These are phyloP conservation scores for Sporothrix inflata DNA, from an alignment of 2,329 filamentous ascomycete species.

Conservation along the genomic window DNA sequence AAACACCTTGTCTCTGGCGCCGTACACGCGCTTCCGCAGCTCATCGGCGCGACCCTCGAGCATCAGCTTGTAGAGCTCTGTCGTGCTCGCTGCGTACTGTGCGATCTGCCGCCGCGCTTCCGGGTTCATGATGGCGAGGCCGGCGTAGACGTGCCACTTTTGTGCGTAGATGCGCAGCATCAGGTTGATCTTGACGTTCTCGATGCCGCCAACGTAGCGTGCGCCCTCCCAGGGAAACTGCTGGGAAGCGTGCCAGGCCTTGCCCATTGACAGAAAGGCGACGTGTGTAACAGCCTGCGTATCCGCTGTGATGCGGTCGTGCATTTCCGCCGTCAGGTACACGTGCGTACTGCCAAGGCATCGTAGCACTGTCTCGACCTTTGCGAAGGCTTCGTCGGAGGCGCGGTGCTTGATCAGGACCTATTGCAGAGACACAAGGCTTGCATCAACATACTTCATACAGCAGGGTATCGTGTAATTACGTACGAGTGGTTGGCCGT, in stretches of 20 bases:
- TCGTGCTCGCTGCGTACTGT: constrained; percentile 91
- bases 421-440: constrained; percentile 41
- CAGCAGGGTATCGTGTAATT: neutral
- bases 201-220: constrained; percentile 95
- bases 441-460: neutral
- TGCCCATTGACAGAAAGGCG: constrained; percentile 96
- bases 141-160: constrained; percentile 99
- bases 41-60: constrained; percentile 79
- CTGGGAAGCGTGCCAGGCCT: constrained; percentile 91
- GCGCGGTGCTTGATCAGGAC: constrained; percentile 91
- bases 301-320: constrained; percentile 97
- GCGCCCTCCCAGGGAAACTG: constrained; percentile 97
- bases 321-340: constrained; percentile 80
- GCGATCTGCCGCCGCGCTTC: constrained; percentile 89
- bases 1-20: constrained; percentile 70
- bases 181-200: constrained; percentile 99
- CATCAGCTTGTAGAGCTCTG: constrained; percentile 96
- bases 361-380: constrained; percentile 79
- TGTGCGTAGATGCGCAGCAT: constrained; percentile 96
- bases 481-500: constrained; percentile 82
- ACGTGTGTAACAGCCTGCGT: constrained; percentile 98
- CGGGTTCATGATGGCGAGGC: constrained; percentile 94
- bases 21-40: constrained; percentile 70
- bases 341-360: constrained; percentile 87
- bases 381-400: constrained; percentile 71